phyloP scores from a whole-genome alignment of 1,139 yeast species.

The Kodamaea ohmeri region DNA sequence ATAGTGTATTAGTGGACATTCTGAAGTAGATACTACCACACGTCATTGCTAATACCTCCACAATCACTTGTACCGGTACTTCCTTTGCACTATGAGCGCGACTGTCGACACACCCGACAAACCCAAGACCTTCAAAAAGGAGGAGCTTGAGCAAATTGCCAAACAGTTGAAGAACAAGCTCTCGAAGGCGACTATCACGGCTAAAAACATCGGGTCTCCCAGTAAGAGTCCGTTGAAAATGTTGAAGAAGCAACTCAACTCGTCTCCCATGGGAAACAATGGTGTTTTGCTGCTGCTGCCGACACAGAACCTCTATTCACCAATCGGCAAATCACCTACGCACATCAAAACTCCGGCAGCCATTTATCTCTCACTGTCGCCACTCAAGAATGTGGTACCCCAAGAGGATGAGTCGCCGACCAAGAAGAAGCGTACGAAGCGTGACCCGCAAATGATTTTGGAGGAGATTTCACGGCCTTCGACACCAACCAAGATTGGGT shows the following conservation, averaged over 20 bases:
- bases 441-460: slow-evolving; percentile 40
- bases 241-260: slow-evolving; percentile 12
- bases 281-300: slow-evolving; percentile 28
- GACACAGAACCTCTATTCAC: slow-evolving; percentile 33
- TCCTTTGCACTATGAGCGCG: background rate
- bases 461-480: slow-evolving; percentile 32
- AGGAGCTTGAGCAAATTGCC: slow-evolving; percentile 48
- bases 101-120: slow-evolving; percentile 13
- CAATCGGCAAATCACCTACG: slow-evolving; percentile 43
- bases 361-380: slow-evolving; percentile 33
- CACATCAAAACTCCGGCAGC: slow-evolving; percentile 41
- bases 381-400: slow-evolving; percentile 26
- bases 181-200: slow-evolving; percentile 46
- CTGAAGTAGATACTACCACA: background rate
- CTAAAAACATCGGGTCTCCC: slow-evolving; percentile 27
- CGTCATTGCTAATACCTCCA: background rate
- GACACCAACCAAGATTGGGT: slow-evolving; percentile 25
- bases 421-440: slow-evolving; percentile 24
- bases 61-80: background rate
- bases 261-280: slow-evolving; percentile 18
- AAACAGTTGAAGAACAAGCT: slow-evolving; percentile 44
- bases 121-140: slow-evolving; percentile 42
- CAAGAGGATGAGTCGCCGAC: slow-evolving; percentile 32
- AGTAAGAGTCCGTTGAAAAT: slow-evolving; percentile 9
- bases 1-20: background rate